Evolutionary conservation across 768 basidiomycete species (phyloP).

Genomic region (Fibroporia radiculosa): DNA sequence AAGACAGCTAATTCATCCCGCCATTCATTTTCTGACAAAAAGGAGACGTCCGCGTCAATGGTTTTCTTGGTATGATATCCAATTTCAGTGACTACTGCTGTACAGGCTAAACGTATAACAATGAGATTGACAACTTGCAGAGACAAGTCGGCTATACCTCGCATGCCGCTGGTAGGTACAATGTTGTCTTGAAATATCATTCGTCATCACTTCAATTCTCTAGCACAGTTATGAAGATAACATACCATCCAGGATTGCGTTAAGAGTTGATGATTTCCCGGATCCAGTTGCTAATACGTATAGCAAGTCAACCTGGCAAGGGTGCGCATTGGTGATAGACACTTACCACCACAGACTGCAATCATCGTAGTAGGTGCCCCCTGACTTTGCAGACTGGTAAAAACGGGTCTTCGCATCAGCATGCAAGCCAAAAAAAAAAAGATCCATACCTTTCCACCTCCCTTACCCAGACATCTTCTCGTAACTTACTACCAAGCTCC

Average conservation of each 20-base stretch:
- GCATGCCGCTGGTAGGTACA: conserved; percentile 61
- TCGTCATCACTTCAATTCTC: not conserved
- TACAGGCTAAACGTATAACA: conserved; percentile 44
- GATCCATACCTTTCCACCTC: conserved; percentile 40
- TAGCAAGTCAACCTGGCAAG: not conserved
- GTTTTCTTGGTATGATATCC: conserved; percentile 45
- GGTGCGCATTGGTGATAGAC: not conserved
- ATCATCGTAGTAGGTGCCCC: conserved; percentile 50
- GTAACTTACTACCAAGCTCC: conserved; percentile 45
- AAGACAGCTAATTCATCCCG: conserved; percentile 46
- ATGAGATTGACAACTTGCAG: not conserved
- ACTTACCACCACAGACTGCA: conserved; percentile 53
- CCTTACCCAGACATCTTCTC: conserved; percentile 51
- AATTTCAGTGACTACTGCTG: conserved; percentile 58
- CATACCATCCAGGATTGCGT: conserved; percentile 53
- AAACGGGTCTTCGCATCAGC: not conserved
- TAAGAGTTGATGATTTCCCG: conserved; percentile 54
- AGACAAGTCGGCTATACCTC: conserved; percentile 29
- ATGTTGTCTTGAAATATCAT: conserved; percentile 37
- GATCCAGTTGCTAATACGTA: conserved; percentile 44
- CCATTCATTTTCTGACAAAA: conserved; percentile 51
- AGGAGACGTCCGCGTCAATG: conserved; percentile 53
- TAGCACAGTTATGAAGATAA: not conserved
- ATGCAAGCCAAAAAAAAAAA: not conserved
- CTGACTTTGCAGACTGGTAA: conserved; percentile 37